Percentiles rank a stretch among this genome's conserved stretches.
Evolutionary conservation across 768 basidiomycete genomes (phyloP).

Genomic region (Phaeolepiota aurea): DNA sequence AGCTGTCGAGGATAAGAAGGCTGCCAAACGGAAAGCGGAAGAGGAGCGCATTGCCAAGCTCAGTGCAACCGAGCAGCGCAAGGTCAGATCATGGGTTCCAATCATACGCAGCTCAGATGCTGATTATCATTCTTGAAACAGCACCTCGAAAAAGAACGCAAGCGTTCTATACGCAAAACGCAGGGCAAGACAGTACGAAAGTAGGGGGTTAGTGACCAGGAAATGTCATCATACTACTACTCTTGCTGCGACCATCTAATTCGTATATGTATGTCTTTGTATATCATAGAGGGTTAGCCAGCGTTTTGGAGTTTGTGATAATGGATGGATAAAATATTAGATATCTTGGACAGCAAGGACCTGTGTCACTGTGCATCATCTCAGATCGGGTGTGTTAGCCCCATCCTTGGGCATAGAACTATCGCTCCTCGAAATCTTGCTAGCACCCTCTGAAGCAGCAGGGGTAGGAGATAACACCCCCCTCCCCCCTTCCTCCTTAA

Average conservation of each 20-base stretch:
- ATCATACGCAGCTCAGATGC: not conserved
- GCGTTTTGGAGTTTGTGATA: not conserved
- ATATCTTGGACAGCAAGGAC: no score
- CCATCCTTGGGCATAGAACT: no score
- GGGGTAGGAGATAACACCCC: not conserved
- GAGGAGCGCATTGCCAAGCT: constrained; percentile 67
- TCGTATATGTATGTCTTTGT: no score
- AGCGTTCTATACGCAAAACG: constrained; percentile 58
- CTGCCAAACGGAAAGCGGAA: constrained; percentile 66
- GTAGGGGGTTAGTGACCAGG: constrained; percentile 13
- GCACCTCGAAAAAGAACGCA: constrained; percentile 70
- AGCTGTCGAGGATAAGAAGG: constrained; percentile 59
- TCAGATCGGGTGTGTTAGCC: no score
- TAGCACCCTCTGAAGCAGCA: not conserved
- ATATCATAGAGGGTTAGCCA: not conserved
- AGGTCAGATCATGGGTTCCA: constrained; percentile 32
- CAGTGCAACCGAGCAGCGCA: constrained; percentile 75
- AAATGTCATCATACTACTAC: not conserved
- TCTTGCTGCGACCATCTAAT: not conserved
- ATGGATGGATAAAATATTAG: not conserved
- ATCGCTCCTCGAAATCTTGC: not conserved
- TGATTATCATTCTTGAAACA: constrained; percentile 14
- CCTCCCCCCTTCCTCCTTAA: constrained; percentile 1
- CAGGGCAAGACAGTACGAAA: constrained; percentile 59
- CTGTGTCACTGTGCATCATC: no score